Evolutionary conservation across 2,329 filamentous ascomycete genomes (phyloP), one percentile per base, ranked within the genome.

Genomic region (Talaromyces piceae): DNA sequence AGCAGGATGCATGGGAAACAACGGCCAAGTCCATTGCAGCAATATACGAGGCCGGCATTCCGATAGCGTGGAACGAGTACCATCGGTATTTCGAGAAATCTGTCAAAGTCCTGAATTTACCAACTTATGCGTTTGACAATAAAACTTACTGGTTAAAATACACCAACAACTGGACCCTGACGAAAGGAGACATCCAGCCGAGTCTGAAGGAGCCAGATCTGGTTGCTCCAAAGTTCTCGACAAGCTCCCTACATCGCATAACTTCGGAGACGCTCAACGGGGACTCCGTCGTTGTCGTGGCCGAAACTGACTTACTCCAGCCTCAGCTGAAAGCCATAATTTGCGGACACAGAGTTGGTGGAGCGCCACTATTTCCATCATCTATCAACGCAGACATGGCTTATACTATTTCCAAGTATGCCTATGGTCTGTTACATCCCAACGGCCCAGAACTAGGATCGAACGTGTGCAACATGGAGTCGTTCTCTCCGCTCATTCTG

Each of bases 91-190:
- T 82, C 65, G 44, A 56, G 22, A 12, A 26, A 3, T 49, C 50
- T 3, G 56, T 56, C 5, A 22, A 50, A n/a, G 28, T 65, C 3
- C 23, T 66, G 11, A 26, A 56, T 4, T 50, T 65, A 0, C 61
- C 61, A 2, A 47, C 55, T 53, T 25, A 26, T 51, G 23, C 37
- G 61, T 27, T 27, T 64, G 18, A 25, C 63, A 72, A 79, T 56
- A 88, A 88, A 74, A 81, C 79, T 58, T 87, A 88, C 67, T 87
- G 83, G 83, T 74, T 86, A 13, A 80, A 82, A 61, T 87, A 86
- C 65, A 73, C 76, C 54, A 83, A 87, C 55, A 82, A 88, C 66
- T 89, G 84, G 82, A 79, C 75, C 26, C 69, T 88, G 28, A 82
- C 77, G 54, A 90, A 89, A 73, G 83, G 75, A 51, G 79, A 85